Percentiles rank a stretch among this genome's conserved stretches.
These are phyloP conservation scores for Debaryomycetaceae sp. DNA, from an alignment of 1,139 yeast genomes.

Conservation along the genomic window DNA sequence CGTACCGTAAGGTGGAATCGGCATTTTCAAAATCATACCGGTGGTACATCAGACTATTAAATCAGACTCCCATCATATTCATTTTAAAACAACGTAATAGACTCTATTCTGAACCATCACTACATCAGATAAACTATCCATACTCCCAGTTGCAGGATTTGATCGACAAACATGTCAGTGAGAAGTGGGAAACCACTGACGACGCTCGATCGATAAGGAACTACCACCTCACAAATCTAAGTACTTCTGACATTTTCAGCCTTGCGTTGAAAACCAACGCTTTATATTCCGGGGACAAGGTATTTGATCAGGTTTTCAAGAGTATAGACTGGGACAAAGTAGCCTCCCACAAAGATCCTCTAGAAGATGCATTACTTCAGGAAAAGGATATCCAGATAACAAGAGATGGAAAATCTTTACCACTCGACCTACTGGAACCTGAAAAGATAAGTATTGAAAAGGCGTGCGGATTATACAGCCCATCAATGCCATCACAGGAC, in stretches of 20 bases:
- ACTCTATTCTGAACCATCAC: conserved; percentile 26
- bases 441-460: not conserved
- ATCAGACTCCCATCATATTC: conserved; percentile 30
- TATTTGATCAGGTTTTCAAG: conserved; percentile 2
- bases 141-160: conserved; percentile 11
- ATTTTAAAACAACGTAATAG: conserved; percentile 26
- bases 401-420: not conserved
- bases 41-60: conserved; percentile 28
- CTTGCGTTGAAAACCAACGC: conserved; percentile 20
- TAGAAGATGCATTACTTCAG: conserved; percentile 7
- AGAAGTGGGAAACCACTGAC: conserved; percentile 3
- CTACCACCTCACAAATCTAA: conserved; percentile 30
- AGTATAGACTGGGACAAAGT: conserved; percentile 8
- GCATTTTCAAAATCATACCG: conserved; percentile 17
- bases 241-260: conserved; percentile 25
- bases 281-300: conserved; percentile 1
- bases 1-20: conserved; percentile 14
- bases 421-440: not conserved
- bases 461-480: not conserved
- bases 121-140: conserved; percentile 25
- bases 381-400: not conserved
- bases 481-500: conserved; percentile 2
- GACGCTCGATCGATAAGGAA: conserved; percentile 12
- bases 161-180: conserved; percentile 11
- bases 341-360: conserved; percentile 6